A percentile compares a stretch with the other conserved stretches of the same genome.
Conservation (phyloP, 345 rosid genomes). For the Aquilaria sinensis region DNA sequence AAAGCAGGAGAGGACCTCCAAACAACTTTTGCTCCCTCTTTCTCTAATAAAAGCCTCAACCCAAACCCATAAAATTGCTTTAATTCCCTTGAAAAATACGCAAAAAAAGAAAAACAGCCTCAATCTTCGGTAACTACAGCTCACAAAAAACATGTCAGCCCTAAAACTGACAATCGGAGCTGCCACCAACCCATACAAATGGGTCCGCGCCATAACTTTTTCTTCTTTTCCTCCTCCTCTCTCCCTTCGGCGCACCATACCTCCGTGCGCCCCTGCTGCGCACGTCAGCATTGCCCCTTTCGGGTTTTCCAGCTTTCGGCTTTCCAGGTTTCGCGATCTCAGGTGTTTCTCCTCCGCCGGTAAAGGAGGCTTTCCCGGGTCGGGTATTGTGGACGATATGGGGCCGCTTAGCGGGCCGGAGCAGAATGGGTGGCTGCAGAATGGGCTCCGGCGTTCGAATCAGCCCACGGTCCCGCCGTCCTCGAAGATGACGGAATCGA, state of each 20-base stretch:
- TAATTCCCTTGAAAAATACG: neutral
- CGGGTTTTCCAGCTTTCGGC: slow-evolving; percentile 8
- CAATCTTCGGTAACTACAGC: neutral
- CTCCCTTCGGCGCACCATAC: slow-evolving; percentile 24
- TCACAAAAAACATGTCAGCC: slow-evolving; percentile 6
- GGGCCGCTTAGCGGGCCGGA: slow-evolving; percentile 38
- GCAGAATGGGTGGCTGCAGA: slow-evolving; percentile 17
- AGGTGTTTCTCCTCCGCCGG: slow-evolving; percentile 15
- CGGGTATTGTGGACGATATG: slow-evolving; percentile 33
- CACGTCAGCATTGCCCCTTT: slow-evolving; percentile 24
- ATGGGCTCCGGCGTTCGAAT: slow-evolving; percentile 16
- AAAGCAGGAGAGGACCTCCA: too few relatives aligned
- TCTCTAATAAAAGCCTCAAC: too few relatives aligned
- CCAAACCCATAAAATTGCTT: too few relatives aligned
- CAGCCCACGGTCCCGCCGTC: slow-evolving; percentile 21
- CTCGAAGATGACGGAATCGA: slow-evolving; percentile 12
- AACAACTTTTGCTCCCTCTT: too few relatives aligned
- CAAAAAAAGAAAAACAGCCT: neutral
- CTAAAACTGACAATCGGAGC: slow-evolving; percentile 22
- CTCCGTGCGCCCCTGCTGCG: slow-evolving; percentile 19
- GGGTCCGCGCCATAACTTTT: slow-evolving; percentile 24
- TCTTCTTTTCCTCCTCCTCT: slow-evolving; percentile 5
- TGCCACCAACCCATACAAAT: slow-evolving; percentile 15
- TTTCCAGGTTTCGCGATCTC: slow-evolving; percentile 17
- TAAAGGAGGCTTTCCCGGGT: slow-evolving; percentile 17